A percentile compares a stretch with the other conserved stretches of the same genome.
Evolutionary conservation across 306 rosid genomes (phyloP).

Genomic region (Begonia peltatifolia): DNA sequence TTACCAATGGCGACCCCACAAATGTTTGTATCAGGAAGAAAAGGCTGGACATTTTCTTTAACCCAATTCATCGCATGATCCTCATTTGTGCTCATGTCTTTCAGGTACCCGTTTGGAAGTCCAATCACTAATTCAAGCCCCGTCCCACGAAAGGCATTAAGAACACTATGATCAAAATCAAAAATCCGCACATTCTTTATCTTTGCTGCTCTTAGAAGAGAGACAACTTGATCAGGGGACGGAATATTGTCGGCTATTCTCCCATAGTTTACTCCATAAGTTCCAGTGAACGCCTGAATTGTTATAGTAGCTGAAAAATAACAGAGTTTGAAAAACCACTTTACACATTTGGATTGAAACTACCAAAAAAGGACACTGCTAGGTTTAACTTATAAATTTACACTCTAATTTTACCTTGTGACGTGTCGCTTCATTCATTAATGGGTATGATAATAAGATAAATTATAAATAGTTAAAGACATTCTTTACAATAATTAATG

Average conservation of each 20-base stretch:
- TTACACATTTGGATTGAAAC: too few relatives aligned
- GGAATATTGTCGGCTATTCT: slow-evolving; percentile 90
- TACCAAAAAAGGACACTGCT: too few relatives aligned
- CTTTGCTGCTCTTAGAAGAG: slow-evolving; percentile 80
- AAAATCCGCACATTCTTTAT: slow-evolving; percentile 79
- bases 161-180: slow-evolving; percentile 85
- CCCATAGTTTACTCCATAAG: slow-evolving; percentile 93
- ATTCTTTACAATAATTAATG: too few relatives aligned
- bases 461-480: too few relatives aligned
- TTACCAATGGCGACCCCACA: slow-evolving; percentile 83
- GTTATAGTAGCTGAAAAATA: neutral
- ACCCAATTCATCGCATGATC: slow-evolving; percentile 87
- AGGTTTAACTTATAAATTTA: too few relatives aligned
- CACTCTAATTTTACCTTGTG: too few relatives aligned
- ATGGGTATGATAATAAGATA: too few relatives aligned
- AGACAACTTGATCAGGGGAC: slow-evolving; percentile 76
- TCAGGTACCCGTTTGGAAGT: slow-evolving; percentile 53
- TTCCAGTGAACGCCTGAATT: slow-evolving; percentile 43
- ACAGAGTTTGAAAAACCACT: too few relatives aligned
- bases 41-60: slow-evolving; percentile 69
- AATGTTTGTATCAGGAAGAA: slow-evolving; percentile 60
- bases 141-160: slow-evolving; percentile 73
- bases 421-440: too few relatives aligned
- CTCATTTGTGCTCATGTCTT: slow-evolving; percentile 58
- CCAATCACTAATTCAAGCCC: slow-evolving; percentile 87